These are phyloP conservation scores for Nannizziopsis barbatae DNA, from an alignment of 2,329 filamentous ascomycete genomes.

Conservation along the genomic window DNA sequence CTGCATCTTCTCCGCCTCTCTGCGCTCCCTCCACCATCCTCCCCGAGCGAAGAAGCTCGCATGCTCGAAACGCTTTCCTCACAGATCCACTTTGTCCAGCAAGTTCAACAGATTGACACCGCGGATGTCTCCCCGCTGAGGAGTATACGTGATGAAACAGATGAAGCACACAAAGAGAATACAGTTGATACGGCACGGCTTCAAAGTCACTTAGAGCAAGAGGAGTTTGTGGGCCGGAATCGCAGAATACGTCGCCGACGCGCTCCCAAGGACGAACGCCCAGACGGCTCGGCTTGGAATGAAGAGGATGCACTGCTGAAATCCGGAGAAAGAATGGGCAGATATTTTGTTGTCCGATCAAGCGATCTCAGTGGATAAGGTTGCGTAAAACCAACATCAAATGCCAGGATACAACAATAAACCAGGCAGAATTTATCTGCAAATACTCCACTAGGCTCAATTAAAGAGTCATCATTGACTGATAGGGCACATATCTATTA, in stretches of 20 bases:
- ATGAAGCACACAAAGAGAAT: slow-evolving; percentile 29
- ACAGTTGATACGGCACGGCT: slow-evolving; percentile 31
- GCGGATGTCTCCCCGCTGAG: slow-evolving; percentile 59
- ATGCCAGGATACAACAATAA: no score
- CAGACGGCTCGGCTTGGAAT: slow-evolving; percentile 44
- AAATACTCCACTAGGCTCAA: no score
- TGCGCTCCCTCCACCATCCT: slow-evolving; percentile 63
- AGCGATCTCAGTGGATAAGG: slow-evolving; percentile 5
- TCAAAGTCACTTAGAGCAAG: slow-evolving; percentile 29
- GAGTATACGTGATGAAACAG: slow-evolving; percentile 63
- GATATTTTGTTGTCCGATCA: slow-evolving; percentile 63
- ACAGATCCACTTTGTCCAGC: slow-evolving; percentile 82
- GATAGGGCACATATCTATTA: no score
- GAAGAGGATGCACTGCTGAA: slow-evolving; percentile 55
- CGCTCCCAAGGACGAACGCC: slow-evolving; percentile 21
- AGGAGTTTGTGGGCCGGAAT: slow-evolving; percentile 32
- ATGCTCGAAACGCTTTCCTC: slow-evolving; percentile 67
- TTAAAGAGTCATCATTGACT: no score
- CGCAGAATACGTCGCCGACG: slow-evolving; percentile 38
- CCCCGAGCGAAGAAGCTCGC: slow-evolving; percentile 49
- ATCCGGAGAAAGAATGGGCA: slow-evolving; percentile 55
- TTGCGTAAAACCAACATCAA: no score
- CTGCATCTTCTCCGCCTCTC: slow-evolving; percentile 80
- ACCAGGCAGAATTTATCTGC: no score
- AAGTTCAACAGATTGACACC: slow-evolving; percentile 71